Evolutionary conservation across 2,329 filamentous ascomycete species (phyloP), one percentile per base, ranked within the genome.

Genomic region (Scedosporium dehoogii): DNA sequence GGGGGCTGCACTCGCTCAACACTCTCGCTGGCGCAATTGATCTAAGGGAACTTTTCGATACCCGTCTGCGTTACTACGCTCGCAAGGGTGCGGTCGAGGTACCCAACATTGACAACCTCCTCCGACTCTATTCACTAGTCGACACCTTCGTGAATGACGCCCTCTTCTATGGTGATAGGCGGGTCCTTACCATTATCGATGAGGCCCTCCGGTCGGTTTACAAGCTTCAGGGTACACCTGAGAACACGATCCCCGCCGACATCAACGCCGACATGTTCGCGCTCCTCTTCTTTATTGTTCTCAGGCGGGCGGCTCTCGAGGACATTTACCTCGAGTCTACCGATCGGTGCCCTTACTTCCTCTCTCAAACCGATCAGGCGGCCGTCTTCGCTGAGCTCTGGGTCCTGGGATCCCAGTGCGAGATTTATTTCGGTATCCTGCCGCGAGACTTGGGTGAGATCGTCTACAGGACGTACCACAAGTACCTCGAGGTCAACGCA

Each of bases 351-450:
- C 84, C 83, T 0, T 73, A 86, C 9, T 85, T 85, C 70, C 82
- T 85, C 61, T 76, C 80, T 21, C 84, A 85, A 62, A 75, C 83
- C 1, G 85, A 87, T 63, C 85, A 87, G 69, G 84, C 84, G 14
- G 84, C 83, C 38, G 83, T 83, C 6, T 87, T 87, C 67, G 80
- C 84, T 0, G 85, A 87, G 68, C 79, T 85, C 0, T 87, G 85
- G 71, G 84, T 83, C 0, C 73, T 86, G 1, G 85, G 85, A 1
- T 86, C 84, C 3, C 81, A 84, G 61, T 87, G 85, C 67, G 83
- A 86, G 64, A 76, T 80, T 1, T 87, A 86, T 67, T 85, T 87
- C 63, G 83, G 84, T 63, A 78, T 86, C 58, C 68, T 74, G 1
- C 80, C 80, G 1, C 77, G 76, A 38, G 73, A 74, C 4, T 72